Evolutionary conservation across 1,284 basidiomycete genomes (phyloP), one percentile per base, ranked within the genome.

Genomic region (Microbotryomycetes sp.): DNA sequence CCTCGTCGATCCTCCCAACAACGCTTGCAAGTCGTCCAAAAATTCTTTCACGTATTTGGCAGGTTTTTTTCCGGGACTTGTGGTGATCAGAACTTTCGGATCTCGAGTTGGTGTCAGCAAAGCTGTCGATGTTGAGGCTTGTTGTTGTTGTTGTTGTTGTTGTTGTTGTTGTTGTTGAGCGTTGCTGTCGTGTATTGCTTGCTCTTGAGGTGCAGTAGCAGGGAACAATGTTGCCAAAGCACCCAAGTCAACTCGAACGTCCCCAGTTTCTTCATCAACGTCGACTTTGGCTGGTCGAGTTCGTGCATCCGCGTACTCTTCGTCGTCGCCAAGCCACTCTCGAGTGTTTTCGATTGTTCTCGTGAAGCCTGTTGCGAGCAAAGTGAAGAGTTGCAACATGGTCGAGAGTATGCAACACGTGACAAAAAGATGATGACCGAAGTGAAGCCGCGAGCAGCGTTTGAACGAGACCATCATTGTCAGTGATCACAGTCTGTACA

Each of bases 311-410:
- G 74, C 25, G 87, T 86, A 73, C 86, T 81, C 49, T 84, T 84
- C 25, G 85, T 88, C 56, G 89, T 79, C 72, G 87, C 86, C 45
- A 88, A 89, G 3, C 89, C 88, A 89, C 75, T 92, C 86, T 64
- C 93, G 85, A 56, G 86, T 89, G 75, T 97, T 97, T 74, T 98
- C 94, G 42, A 97, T 84, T 0, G 94, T 98, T 47, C 84, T 82
- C 0, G 94, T 64, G 49, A 62, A 63, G 26, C 65, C 67, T 69
- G 54, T 0, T 50, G n/a, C 14, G 14, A 22, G 22, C 14, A 42
- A 42, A 19, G 12, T 14, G 50, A 23, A 4, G 48, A 46, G 47
- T 14, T n/a, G n/a, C n/a, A n/a, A n/a, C n/a, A n/a, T n/a, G n/a
- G 26, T 58, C 46, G 46, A 22, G 15, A 15, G 5, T 9, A n/a